Percentiles rank a stretch among this genome's conserved stretches.
Conservation (phyloP, 2,329 filamentous ascomycete genomes). For the Diaporthe sp. region DNA sequence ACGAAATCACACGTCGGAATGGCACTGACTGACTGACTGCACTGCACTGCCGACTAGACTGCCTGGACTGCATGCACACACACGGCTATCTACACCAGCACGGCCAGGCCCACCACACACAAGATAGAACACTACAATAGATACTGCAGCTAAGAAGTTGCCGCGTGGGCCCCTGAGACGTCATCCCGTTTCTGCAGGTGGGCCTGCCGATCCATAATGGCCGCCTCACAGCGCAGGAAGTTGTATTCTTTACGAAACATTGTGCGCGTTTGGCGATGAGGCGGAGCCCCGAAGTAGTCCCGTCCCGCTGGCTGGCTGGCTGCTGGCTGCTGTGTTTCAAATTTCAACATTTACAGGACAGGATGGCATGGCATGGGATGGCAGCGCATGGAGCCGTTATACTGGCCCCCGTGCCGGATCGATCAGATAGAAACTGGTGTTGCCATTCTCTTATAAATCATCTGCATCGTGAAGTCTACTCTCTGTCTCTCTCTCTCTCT, state of each 20-base stretch:
- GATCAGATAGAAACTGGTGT: background rate
- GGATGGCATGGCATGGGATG: background rate
- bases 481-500: background rate
- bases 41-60: background rate
- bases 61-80: background rate
- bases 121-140: background rate
- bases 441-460: background rate
- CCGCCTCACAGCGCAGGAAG: conserved; percentile 12
- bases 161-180: conserved; percentile 21
- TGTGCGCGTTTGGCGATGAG: conserved; percentile 29
- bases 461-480: background rate
- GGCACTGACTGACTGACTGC: background rate
- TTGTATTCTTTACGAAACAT: conserved; percentile 31
- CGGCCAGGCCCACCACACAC: background rate
- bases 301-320: conserved; percentile 5
- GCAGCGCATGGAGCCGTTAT: background rate
- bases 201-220: conserved; percentile 6
- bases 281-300: conserved; percentile 34
- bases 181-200: conserved; percentile 31
- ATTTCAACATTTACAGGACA: too few relatives aligned
- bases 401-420: background rate
- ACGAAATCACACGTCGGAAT: background rate
- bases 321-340: conserved; percentile 21
- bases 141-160: background rate
- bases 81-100: background rate